Conservation (phyloP, 768 basidiomycete species). For the Crepidotus variabilis region DNA sequence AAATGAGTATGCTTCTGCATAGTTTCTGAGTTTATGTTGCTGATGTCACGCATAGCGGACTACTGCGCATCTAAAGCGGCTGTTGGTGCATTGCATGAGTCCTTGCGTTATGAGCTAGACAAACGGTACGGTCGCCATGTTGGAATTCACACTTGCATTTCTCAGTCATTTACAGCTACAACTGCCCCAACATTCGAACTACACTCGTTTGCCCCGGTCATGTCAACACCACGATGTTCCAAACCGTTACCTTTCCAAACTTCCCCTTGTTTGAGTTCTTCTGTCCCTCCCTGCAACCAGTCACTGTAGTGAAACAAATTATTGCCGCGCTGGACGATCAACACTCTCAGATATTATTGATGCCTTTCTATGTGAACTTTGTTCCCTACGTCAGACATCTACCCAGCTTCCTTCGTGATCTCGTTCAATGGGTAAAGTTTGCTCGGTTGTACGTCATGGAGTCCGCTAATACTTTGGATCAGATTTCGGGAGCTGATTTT, state of each 20-base stretch:
- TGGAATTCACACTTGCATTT: background rate
- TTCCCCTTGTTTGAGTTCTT: constrained; percentile 63
- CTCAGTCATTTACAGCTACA: constrained; percentile 44
- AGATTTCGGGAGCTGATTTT: constrained; percentile 70
- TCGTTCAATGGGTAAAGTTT: constrained; percentile 65
- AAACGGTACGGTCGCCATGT: constrained; percentile 42
- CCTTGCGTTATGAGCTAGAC: constrained; percentile 86
- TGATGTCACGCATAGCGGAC: constrained; percentile 50
- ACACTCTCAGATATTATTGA: constrained; percentile 63
- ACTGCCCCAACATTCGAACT: constrained; percentile 76
- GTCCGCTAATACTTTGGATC: constrained; percentile 2
- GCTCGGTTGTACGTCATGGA: constrained; percentile 1
- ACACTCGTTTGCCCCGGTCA: constrained; percentile 83
- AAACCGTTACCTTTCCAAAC: constrained; percentile 46
- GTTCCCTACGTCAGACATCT: constrained; percentile 50
- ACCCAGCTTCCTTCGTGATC: constrained; percentile 73
- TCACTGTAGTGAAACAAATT: constrained; percentile 75
- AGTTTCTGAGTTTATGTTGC: background rate
- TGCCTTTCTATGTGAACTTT: constrained; percentile 73
- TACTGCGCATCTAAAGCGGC: constrained; percentile 94
- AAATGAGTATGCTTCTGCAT: constrained; percentile 56
- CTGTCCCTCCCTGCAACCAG: constrained; percentile 68
- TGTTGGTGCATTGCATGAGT: constrained; percentile 74
- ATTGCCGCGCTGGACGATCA: constrained; percentile 80
- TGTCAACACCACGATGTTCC: constrained; percentile 76